Evolutionary conservation across 148 eudicot species (phyloP), one percentile per base, ranked within the genome.

Genomic region (Rhododendron kiyosumense): DNA sequence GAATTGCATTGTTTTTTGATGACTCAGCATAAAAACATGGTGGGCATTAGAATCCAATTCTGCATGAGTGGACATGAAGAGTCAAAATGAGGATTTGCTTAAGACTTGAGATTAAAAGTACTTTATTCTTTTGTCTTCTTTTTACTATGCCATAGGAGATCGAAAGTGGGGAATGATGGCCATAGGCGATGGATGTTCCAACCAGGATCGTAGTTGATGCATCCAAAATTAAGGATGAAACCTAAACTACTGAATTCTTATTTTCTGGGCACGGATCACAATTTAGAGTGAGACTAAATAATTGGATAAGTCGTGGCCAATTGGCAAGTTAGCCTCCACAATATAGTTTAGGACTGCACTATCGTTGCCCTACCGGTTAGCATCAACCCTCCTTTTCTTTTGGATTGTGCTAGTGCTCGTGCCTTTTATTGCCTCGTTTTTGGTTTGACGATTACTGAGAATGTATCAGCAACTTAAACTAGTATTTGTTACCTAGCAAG

Each of bases 361-460:
- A 30, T 73, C 8, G 49, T 46, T 76, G 26, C 57, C 82, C 41
- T 18, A 4, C 67, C 17, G 4, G 1, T 3, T 8, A 34, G 17
- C 65, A 28, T 18, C 4, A 18, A 46, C 26, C n/a, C 15, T 41
- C 1, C n/a, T 7, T 22, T 69, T 41, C 5, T 26, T 45, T 67
- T 48, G 45, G 45, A 65, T 51, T 69, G 67, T 71, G 17, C 79
- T 79, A 46, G 38, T 48, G 7, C 41, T 86, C 32, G 0, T 65
- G 67, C 45, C 79, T n/a, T 30, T 75, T 45, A 71, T 45, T 63
- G 75, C 84, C 48, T 38, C 41, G 30, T 45, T 82, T 82, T 77
- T 41, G n/a, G 11, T 71, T 71, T 20, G 9, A 71, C 7, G 38
- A 69, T 22, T 81, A 65, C 63, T 38, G 52, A 76, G 78, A 49